Percentiles rank a stretch among this genome's conserved stretches.
phyloP scores from a whole-genome alignment of 148 eudicot genomes.

The Pouteria glomerata region DNA sequence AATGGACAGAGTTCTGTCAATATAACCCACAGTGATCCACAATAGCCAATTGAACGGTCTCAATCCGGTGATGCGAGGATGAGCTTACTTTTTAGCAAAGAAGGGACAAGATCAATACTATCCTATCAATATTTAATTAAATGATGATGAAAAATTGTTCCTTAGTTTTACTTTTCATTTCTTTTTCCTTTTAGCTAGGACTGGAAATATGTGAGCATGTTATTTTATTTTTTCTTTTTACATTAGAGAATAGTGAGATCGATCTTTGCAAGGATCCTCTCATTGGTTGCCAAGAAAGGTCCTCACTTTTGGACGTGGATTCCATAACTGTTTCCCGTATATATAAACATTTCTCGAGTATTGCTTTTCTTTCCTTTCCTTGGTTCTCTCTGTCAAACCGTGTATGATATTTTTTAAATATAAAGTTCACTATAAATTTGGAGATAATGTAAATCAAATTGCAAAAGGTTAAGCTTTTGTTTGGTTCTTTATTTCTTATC shows the following conservation, averaged over 20 bases:
- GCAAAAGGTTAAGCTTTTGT: constrained; percentile 12
- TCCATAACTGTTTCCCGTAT: constrained; percentile 23
- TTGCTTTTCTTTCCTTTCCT: constrained; percentile 1
- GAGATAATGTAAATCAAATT: constrained; percentile 11
- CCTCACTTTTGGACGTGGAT: constrained; percentile 37
- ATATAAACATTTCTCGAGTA: neutral
- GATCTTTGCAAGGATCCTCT: constrained; percentile 5
- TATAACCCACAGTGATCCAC: neutral
- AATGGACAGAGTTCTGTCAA: neutral
- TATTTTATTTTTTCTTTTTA: too few relatives aligned
- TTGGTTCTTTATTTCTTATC: constrained; percentile 10
- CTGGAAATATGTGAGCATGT: neutral
- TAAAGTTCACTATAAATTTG: neutral
- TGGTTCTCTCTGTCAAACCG: neutral
- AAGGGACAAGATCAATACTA: neutral
- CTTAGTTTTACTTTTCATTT: neutral
- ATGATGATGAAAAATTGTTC: too few relatives aligned
- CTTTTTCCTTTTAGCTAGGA: neutral
- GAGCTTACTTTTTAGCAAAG: neutral
- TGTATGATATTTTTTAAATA: neutral
- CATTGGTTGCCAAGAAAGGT: constrained; percentile 12
- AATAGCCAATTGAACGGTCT: neutral
- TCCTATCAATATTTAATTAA: too few relatives aligned
- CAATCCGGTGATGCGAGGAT: neutral
- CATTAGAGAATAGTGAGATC: neutral